Conservation (phyloP, 495 filamentous ascomycete species). For the Aspergillus incahuasiensis region DNA sequence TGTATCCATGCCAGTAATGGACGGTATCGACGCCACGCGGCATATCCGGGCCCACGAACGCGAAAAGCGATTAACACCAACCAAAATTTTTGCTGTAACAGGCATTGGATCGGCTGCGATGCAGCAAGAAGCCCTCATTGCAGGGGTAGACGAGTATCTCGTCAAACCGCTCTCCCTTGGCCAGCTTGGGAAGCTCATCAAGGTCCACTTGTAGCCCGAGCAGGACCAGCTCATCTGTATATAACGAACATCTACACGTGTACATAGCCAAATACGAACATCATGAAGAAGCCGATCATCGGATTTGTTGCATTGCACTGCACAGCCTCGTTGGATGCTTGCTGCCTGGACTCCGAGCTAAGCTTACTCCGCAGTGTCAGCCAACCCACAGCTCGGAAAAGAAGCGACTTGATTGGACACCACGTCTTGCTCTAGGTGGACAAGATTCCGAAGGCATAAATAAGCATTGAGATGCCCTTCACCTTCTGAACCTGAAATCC, state of each 20-base stretch:
- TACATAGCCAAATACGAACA: neutral
- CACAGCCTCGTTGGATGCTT: too few relatives aligned
- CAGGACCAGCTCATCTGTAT: neutral
- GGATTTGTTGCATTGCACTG: too few relatives aligned
- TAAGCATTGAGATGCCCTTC: neutral
- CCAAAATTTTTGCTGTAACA: neutral
- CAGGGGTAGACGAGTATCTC: conserved; percentile 1
- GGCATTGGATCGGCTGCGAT: neutral
- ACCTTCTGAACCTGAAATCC: neutral
- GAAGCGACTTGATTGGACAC: too few relatives aligned
- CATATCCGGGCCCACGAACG: neutral
- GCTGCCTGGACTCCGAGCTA: too few relatives aligned
- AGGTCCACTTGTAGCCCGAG: neutral
- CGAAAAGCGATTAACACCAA: neutral
- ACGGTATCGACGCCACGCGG: neutral
- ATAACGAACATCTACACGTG: neutral
- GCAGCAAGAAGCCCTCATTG: neutral
- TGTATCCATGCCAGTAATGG: conserved; percentile 3
- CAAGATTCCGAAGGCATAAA: neutral
- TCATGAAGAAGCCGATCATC: neutral
- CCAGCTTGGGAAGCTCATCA: neutral
- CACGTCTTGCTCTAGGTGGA: neutral
- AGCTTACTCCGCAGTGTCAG: too few relatives aligned
- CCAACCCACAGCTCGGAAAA: too few relatives aligned
- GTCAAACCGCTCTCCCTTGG: neutral